A percentile compares a stretch with the other conserved stretches of the same genome.
Evolutionary conservation across 2,329 filamentous ascomycete species (phyloP).

Genomic region (Aspergillus ruber): DNA sequence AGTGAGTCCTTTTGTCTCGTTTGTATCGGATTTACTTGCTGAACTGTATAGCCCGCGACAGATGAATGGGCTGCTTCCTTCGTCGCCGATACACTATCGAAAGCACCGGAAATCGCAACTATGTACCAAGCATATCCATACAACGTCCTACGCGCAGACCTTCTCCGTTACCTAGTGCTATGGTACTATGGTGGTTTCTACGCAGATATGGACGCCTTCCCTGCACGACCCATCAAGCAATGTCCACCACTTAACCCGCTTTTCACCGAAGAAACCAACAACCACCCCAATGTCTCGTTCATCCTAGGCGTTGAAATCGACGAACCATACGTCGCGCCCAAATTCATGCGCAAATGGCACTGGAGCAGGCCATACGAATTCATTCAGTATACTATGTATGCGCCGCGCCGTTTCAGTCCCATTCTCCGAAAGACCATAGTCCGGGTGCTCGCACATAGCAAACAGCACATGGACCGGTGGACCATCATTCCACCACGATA

Average conservation of each 20-base stretch:
- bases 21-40: neutral
- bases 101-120: slow-evolving; percentile 20
- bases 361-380: slow-evolving; percentile 30
- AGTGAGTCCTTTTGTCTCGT: slow-evolving; percentile 9
- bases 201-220: slow-evolving; percentile 27
- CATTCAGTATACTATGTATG: slow-evolving; percentile 31
- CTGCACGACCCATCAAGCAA: slow-evolving; percentile 19
- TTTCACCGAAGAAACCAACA: slow-evolving; percentile 2
- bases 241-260: slow-evolving; percentile 21
- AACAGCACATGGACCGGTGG: slow-evolving; percentile 15
- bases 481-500: slow-evolving; percentile 13
- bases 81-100: slow-evolving; percentile 15
- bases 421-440: slow-evolving; percentile 25
- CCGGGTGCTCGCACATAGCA: slow-evolving; percentile 25
- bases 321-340: slow-evolving; percentile 26
- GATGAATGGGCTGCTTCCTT: slow-evolving; percentile 21
- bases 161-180: slow-evolving; percentile 31
- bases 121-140: slow-evolving; percentile 34
- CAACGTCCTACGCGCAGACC: slow-evolving; percentile 47
- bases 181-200: slow-evolving; percentile 34
- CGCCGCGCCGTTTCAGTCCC: slow-evolving; percentile 29
- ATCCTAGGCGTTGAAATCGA: slow-evolving; percentile 31
- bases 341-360: slow-evolving; percentile 27
- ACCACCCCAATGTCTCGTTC: slow-evolving; percentile 22
- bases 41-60: slow-evolving; percentile 17